Base-by-base conservation (phyloP, 164 flowering plant genomes). In the Tetrastigma voinierianum region DNA sequence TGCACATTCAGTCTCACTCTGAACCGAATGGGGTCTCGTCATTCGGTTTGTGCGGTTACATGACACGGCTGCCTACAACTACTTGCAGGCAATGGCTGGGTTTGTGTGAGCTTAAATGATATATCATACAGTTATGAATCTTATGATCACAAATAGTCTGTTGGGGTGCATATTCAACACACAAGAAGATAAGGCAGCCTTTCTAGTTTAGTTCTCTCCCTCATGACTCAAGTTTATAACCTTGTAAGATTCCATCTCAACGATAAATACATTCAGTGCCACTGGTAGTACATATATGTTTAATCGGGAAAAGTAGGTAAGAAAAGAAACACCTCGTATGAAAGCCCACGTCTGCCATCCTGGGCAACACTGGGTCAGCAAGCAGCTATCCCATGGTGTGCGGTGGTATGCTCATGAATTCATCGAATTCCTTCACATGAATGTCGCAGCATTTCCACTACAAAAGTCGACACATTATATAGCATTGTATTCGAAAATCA, bases 381-480 rank as follows among this genome's bases (percentile, higher is more conserved):
- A 76, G 83, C 76, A 92, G 98, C 99, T 98, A 95, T 61, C 99
- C 99, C 73, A 81, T 84, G 13, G 90, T 32, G 79, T 98, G 93
- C 1, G 99, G 98, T 18, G 97, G 90, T 71, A 95, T 90, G 59
- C 63, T 63, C 89, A 93, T 82, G 85, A 95, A 95, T 77, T 95
- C 99, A 2, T 95, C 97, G 45, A 95, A 95, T 73, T 95, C 99
- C 74, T 86, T 90, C 25, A 88, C 97, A 65, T 89, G 96, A 64
- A 88, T 65, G 65, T 90, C 88, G 46, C 99, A 92, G 73, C 99
- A 95, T 77, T 90, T 88, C 99, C 99, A 95, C 99, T 92, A 85
- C 83, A 85, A 74, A 11, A 56, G 14, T 20, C 13, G n/a, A 57
- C 0, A 58, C 0, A 53, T 2, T n/a, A n/a, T 17, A 17, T 62